Base-by-base conservation (phyloP, 2,329 filamentous ascomycete species). In the Arthrobotrys pseudoclavata region DNA sequence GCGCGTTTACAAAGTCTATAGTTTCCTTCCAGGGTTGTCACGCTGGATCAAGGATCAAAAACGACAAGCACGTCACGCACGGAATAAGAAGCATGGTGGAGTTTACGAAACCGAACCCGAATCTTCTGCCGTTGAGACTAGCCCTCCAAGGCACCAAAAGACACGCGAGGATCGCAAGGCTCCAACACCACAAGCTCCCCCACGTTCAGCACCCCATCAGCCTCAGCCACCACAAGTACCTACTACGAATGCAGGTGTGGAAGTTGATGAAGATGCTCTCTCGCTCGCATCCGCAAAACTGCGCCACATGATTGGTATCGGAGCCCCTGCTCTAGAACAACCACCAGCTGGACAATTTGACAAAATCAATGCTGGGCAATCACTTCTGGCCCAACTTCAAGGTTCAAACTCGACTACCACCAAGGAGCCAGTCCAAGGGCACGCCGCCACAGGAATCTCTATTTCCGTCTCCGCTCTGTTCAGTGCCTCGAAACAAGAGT, bases 1-100 rank as follows among this genome's bases (percentile, higher is more conserved):
- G 83, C 97, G 95, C 82, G 98, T 97, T 83, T 99, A 97, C 84
- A 97, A 98, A 93, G 96, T 99, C 18, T 94, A 94, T 0, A 94
- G 95, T 0, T 99, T 99, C 82, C 86, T 98, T 68, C 90, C 90
- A 0, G 92, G 90, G 4, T 84, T 99, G 60, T 94, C 93, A 84
- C 93, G 93, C 83, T 98, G 94, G 94, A 93, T 98, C 55, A 86
- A 78, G 34, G 67, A 76, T 6, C 71, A 67, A 67, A 66, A 64
- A 61, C 79, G 47, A 42, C 53, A 15, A 20, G 70, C 37, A 47
- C 74, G 55, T 60, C 72, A 29, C 22, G 76, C 50, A 68, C 70
- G 66, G 40, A 78, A 40, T 31, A 71, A 69, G 69, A 79, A 62
- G 53, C 64, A 52, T 52, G 70, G 34, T 66, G 79, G 12, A 47